These are phyloP conservation scores for Colletotrichum liaoningense DNA, from an alignment of 2,329 filamentous ascomycete species.

Conservation along the genomic window DNA sequence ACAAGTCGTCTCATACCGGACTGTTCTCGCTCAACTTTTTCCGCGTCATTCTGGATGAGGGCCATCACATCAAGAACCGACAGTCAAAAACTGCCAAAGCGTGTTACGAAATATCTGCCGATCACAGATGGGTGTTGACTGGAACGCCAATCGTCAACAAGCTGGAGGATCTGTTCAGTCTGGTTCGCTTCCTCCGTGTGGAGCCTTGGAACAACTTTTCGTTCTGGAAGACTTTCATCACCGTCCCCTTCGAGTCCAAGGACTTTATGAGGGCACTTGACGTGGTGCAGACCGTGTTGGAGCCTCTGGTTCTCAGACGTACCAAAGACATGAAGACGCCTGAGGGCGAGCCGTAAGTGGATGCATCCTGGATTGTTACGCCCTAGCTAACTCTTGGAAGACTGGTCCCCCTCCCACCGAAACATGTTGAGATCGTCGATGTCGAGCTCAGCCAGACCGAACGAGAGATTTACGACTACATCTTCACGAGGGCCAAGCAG, in stretches of 20 bases:
- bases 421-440: conserved; percentile 85
- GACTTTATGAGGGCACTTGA: conserved; percentile 94
- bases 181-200: conserved; percentile 91
- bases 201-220: conserved; percentile 99
- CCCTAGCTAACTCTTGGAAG: conserved; percentile 36
- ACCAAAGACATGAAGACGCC: conserved; percentile 99
- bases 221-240: conserved; percentile 99
- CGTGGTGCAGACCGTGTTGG: conserved; percentile 95
- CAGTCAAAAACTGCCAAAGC: conserved; percentile 94
- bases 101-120: conserved; percentile 88
- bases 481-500: conserved; percentile 84
- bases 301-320: conserved; percentile 92
- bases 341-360: conserved; percentile 67
- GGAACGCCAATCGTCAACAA: conserved; percentile 98
- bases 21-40: conserved; percentile 96
- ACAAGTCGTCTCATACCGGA: conserved; percentile 74
- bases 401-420: conserved; percentile 84
- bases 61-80: conserved; percentile 90
- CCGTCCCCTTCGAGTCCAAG: conserved; percentile 94
- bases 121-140: conserved; percentile 92
- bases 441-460: conserved; percentile 88
- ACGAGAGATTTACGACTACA: conserved; percentile 91
- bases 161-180: conserved; percentile 91
- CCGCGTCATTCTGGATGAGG: conserved; percentile 94
- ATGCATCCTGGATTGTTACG: too few relatives aligned